Percentiles rank a stretch among this genome's conserved stretches.
phyloP scores from a whole-genome alignment of 106 monocot genomes.

The Dioscorea alata region DNA sequence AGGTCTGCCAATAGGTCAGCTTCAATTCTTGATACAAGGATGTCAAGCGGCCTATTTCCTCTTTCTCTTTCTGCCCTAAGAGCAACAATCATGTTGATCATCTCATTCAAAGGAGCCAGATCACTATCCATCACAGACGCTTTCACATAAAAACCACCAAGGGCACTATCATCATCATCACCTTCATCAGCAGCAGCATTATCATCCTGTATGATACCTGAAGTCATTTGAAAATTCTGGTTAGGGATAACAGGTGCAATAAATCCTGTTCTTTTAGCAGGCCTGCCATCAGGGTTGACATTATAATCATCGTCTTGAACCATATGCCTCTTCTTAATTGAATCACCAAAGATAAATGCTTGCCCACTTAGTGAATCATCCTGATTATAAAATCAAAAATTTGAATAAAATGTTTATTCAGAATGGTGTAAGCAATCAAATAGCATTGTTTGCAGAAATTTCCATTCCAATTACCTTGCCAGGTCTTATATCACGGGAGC shows the following conservation, averaged over 20 bases:
- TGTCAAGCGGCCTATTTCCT: slow-evolving; percentile 71
- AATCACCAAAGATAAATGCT: slow-evolving; percentile 20
- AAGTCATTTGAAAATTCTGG: slow-evolving; percentile 17
- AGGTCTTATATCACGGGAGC: slow-evolving; percentile 46
- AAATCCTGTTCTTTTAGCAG: slow-evolving; percentile 41
- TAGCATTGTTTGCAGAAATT: background rate
- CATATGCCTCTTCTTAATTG: slow-evolving; percentile 19
- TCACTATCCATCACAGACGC: slow-evolving; percentile 32
- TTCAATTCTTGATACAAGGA: slow-evolving; percentile 80
- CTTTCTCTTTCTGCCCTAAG: slow-evolving; percentile 86
- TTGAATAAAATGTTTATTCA: background rate
- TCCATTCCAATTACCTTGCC: slow-evolving; percentile 37
- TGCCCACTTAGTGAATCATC: slow-evolving; percentile 42
- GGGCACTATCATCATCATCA: slow-evolving; percentile 14
- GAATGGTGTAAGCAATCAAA: background rate
- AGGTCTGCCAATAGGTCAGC: slow-evolving; percentile 90
- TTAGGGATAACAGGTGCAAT: slow-evolving; percentile 12
- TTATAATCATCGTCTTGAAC: slow-evolving; percentile 21
- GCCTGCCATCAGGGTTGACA: slow-evolving; percentile 30
- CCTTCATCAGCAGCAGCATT: slow-evolving; percentile 4
- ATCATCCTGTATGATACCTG: slow-evolving; percentile 18
- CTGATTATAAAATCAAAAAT: slow-evolving; percentile 28
- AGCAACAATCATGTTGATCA: slow-evolving; percentile 89
- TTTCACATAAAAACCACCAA: slow-evolving; percentile 30
- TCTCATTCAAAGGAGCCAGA: slow-evolving; percentile 56